Evolutionary conservation across 768 basidiomycete genomes (phyloP), one percentile per base, ranked within the genome.

Genomic region (Psilocybe subaeruginosa): DNA sequence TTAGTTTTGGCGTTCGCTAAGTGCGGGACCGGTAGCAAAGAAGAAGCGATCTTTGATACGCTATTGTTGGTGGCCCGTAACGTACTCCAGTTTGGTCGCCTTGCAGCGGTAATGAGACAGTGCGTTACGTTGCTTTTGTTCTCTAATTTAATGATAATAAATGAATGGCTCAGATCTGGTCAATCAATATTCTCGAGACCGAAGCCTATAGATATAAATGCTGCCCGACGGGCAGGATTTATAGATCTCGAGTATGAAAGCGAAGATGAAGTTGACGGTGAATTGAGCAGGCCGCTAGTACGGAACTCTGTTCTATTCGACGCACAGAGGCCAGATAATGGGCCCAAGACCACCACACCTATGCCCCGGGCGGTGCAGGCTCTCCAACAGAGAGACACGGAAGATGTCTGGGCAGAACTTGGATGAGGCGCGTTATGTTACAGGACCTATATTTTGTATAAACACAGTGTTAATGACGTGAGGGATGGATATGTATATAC

Each of bases 101-200:
- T 99, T 16, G 97, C 95, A 16, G 84, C 93, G 19, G 94, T 99
- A 53, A 91, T 98, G 85, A 84, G 96, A 76, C 93, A 95, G 95
- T 97, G 71, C 66, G 93, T 78, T 60, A 29, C 16, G 14, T 29
- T 23, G 11, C 58, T 60, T 16, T 66, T 60, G 29, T 60, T 47
- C 57, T 61, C 23, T 64, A 43, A 49, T n/a, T 4, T 48, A 53
- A 43, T 55, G 35, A 52, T 46, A 52, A 61, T 45, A 30, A 55
- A 31, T 27, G 12, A 3, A 14, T 37, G 14, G 29, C 56, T 39
- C 54, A 94, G 92, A 75, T 94, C 92, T 46, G 92, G 92, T 0
- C 92, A 93, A 69, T 93, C 92, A 3, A 93, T 95, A 73, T 95
- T 94, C 74, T 86, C 92, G 31, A 85, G 87, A 59, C 92, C 92